Evolutionary conservation across 257 asterid species (phyloP).

Genomic region (Ophiorrhiza pumila): DNA sequence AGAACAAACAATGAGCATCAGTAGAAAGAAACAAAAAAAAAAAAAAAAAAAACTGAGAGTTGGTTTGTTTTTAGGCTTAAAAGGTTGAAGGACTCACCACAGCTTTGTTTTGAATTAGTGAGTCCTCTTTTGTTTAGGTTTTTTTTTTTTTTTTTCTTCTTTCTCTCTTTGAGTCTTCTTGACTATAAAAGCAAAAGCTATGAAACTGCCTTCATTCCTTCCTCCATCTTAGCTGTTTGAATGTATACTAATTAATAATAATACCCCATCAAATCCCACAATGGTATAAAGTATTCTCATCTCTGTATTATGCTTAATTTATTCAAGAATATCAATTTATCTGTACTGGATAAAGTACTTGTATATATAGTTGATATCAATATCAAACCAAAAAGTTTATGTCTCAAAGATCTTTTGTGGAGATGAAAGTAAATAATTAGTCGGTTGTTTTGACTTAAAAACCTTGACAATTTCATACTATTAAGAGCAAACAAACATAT

Average conservation of each 20-base stretch:
- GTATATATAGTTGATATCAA: background rate
- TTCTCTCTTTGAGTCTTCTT: conserved; percentile 24
- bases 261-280: background rate
- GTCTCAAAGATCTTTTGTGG: background rate
- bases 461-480: background rate
- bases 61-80: conserved; percentile 20
- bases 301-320: background rate
- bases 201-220: conserved; percentile 28
- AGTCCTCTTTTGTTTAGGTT: too few species aligned
- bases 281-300: background rate
- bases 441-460: background rate
- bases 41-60: conserved; percentile 31
- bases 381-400: conserved; percentile 3
- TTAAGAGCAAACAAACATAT: too few species aligned
- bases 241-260: background rate
- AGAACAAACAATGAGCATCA: conserved; percentile 9
- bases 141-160: too few species aligned
- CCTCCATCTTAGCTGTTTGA: conserved; percentile 10
- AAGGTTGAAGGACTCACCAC: conserved; percentile 28
- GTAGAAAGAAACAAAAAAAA: conserved; percentile 18
- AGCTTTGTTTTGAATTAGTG: conserved; percentile 24
- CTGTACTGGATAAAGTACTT: too few species aligned
- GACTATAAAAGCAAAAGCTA: conserved; percentile 72
- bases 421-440: background rate
- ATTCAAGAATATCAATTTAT: background rate